phyloP scores from a whole-genome alignment of 257 asterid genomes.

The Leonotis leonurus region DNA sequence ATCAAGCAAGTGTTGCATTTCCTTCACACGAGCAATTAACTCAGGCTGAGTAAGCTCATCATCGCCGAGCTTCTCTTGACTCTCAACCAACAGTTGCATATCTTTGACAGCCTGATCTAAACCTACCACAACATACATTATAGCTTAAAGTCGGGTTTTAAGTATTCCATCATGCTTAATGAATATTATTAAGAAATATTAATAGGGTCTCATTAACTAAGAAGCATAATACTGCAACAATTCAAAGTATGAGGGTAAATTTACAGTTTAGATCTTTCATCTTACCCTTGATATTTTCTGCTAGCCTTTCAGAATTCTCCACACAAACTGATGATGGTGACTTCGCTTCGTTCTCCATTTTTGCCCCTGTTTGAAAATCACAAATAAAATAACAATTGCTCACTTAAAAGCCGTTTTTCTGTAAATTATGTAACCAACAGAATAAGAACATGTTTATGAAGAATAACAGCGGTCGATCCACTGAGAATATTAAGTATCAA shows the following conservation, averaged over 20 bases:
- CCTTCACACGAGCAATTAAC: constrained; percentile 43
- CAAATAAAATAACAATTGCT: not conserved
- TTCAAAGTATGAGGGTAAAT: not conserved
- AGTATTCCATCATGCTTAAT: not conserved
- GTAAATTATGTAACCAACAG: too few species aligned
- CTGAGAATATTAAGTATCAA: too few species aligned
- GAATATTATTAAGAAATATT: too few species aligned
- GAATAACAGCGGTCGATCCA: not conserved
- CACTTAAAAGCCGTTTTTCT: not conserved
- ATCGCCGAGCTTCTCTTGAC: constrained; percentile 18
- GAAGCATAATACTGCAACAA: not conserved
- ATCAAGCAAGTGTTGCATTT: constrained; percentile 50
- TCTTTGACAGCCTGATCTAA: constrained; percentile 39
- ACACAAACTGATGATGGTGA: constrained; percentile 13
- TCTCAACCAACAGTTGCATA: constrained; percentile 38
- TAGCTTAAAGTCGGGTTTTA: not conserved
- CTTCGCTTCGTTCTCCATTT: constrained; percentile 40
- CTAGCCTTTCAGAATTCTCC: constrained; percentile 34
- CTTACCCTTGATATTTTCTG: constrained; percentile 53
- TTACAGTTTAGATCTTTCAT: constrained; percentile 22
- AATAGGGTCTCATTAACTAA: too few species aligned
- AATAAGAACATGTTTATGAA: not conserved
- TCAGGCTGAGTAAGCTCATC: constrained; percentile 23
- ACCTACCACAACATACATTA: constrained; percentile 30
- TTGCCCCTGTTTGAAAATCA: constrained; percentile 16